A percentile compares a stretch with the other conserved stretches of the same genome.
These are phyloP conservation scores for Pleurotus cornucopiae DNA, from an alignment of 768 basidiomycete species.

Conservation along the genomic window DNA sequence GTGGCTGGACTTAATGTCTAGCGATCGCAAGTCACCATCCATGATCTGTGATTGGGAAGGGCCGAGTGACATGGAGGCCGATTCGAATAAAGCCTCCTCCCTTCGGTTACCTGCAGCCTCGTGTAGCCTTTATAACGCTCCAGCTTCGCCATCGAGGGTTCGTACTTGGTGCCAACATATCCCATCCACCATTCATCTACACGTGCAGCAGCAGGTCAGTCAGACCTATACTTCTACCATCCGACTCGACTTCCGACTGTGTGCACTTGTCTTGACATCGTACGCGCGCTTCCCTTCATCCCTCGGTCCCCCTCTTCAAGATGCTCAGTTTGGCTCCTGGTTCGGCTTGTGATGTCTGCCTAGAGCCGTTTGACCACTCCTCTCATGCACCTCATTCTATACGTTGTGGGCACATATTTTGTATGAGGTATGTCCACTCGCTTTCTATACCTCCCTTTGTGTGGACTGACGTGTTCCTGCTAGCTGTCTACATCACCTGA, in stretches of 20 bases:
- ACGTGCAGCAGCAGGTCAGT: slow-evolving; percentile 9
- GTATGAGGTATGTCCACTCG: slow-evolving; percentile 32
- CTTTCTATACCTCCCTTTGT: background rate
- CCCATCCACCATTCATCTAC: slow-evolving; percentile 14
- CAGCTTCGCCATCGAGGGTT: slow-evolving; percentile 22
- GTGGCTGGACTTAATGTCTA: slow-evolving; percentile 8
- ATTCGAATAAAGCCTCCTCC: slow-evolving; percentile 28
- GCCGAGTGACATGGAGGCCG: slow-evolving; percentile 27
- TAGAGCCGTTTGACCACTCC: slow-evolving; percentile 54
- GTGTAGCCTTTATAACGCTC: slow-evolving; percentile 38
- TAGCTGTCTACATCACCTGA: slow-evolving; percentile 55
- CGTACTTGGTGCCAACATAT: slow-evolving; percentile 15
- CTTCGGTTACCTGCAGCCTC: slow-evolving; percentile 37
- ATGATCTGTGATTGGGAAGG: slow-evolving; percentile 25
- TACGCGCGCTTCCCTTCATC: slow-evolving; percentile 20
- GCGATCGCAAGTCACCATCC: slow-evolving; percentile 16
- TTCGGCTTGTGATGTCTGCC: slow-evolving; percentile 74
- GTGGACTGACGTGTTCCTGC: slow-evolving; percentile 2
- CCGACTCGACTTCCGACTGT: slow-evolving; percentile 8
- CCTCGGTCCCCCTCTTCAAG: slow-evolving; percentile 23
- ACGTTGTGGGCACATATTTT: slow-evolving; percentile 72
- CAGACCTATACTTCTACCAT: background rate
- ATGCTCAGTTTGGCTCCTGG: slow-evolving; percentile 66
- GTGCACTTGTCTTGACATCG: slow-evolving; percentile 10
- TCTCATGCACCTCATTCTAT: slow-evolving; percentile 60